phyloP scores from a whole-genome alignment of 768 basidiomycete species.

The Crepidotus variabilis region DNA sequence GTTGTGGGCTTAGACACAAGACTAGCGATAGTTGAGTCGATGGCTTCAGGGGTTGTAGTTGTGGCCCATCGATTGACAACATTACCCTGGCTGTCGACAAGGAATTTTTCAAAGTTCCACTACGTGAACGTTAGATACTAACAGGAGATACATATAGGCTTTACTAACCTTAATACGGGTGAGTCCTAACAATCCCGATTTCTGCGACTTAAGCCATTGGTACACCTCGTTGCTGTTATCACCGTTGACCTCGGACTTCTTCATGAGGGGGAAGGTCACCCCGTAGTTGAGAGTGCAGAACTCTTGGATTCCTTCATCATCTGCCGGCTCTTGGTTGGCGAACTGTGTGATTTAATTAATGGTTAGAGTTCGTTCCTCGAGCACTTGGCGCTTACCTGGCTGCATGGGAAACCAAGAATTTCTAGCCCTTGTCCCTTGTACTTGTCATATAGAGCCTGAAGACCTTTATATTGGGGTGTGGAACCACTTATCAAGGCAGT shows the following conservation, averaged over 20 bases:
- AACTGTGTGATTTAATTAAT: constrained; percentile 44
- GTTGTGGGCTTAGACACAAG: constrained; percentile 19
- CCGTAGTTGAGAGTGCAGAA: constrained; percentile 84
- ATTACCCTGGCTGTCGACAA: constrained; percentile 73
- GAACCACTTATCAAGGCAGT: constrained; percentile 54
- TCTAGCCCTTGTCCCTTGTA: constrained; percentile 74
- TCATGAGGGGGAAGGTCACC: constrained; percentile 87
- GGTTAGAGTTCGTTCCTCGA: neutral
- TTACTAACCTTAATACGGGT: constrained; percentile 66
- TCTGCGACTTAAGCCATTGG: constrained; percentile 81
- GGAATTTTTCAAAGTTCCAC: constrained; percentile 94
- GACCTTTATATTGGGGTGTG: constrained; percentile 78
- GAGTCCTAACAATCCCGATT: constrained; percentile 68
- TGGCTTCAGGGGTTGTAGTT: constrained; percentile 63
- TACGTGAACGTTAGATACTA: constrained; percentile 20
- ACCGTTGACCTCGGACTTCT: constrained; percentile 93
- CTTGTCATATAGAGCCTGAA: constrained; percentile 78
- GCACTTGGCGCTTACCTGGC: constrained; percentile 50
- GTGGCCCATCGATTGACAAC: constrained; percentile 77
- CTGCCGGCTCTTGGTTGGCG: constrained; percentile 81
- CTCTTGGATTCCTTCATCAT: constrained; percentile 67
- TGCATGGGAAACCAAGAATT: constrained; percentile 90
- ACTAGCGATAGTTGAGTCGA: constrained; percentile 63
- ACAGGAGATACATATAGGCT: neutral
- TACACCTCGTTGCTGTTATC: constrained; percentile 79